A percentile compares a stretch with the other conserved stretches of the same genome.
Evolutionary conservation across 352 stramenopile species (phyloP).

Genomic region (Blastocystis sp.): DNA sequence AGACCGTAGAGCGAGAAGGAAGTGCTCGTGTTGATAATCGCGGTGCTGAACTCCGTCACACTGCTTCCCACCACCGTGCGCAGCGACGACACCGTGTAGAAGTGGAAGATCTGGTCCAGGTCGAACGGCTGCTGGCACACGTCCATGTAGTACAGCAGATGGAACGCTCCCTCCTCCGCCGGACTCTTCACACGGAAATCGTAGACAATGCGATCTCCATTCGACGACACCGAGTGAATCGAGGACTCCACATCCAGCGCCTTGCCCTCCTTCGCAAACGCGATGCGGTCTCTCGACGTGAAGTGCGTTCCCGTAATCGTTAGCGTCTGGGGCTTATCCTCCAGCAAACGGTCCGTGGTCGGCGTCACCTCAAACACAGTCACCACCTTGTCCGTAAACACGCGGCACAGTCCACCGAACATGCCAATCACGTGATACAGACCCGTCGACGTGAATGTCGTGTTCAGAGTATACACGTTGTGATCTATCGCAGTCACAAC

Average conservation of each 20-base stretch:
- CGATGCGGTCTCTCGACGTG: neutral
- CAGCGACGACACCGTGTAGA: neutral
- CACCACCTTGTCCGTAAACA: neutral
- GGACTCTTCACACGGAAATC: neutral
- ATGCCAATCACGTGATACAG: neutral
- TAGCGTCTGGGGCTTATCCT: neutral
- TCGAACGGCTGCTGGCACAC: neutral
- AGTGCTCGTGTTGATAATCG: neutral
- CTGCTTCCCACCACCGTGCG: neutral
- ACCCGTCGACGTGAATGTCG: neutral
- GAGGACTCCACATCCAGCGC: neutral
- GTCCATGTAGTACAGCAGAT: neutral
- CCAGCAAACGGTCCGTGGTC: neutral
- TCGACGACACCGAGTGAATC: neutral
- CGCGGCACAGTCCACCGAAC: constrained; percentile 4
- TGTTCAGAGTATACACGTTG: neutral
- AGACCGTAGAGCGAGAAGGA: neutral
- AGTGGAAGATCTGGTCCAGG: neutral
- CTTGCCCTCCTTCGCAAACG: neutral
- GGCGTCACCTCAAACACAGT: neutral
- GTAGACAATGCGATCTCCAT: constrained; percentile 12
- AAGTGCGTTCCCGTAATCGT: neutral
- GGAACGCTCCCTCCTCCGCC: constrained; percentile 20
- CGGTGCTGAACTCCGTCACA: neutral
- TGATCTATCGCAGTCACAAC: neutral